phyloP scores from a whole-genome alignment of 1,284 basidiomycete genomes.

The Leucoagaricus sp. region DNA sequence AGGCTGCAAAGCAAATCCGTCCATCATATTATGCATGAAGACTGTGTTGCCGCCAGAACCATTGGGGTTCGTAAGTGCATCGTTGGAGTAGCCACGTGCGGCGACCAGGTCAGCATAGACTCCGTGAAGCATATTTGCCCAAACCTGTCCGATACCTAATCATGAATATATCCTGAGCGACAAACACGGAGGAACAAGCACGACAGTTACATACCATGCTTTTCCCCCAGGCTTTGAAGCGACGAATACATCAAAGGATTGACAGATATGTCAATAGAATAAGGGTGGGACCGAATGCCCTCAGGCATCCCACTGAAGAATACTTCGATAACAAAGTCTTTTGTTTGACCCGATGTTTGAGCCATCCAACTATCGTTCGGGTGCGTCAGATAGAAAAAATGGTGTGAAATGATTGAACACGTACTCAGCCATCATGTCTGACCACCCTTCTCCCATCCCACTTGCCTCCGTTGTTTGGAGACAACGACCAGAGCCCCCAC shows the following conservation, averaged over 20 bases:
- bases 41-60: constrained; percentile 48
- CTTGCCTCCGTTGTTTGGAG: constrained; percentile 44
- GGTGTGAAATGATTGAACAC: too few relatives aligned
- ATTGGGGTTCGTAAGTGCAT: constrained; percentile 41
- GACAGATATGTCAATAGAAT: constrained; percentile 16
- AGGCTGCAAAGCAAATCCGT: constrained; percentile 51
- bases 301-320: constrained; percentile 7
- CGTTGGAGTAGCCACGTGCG: constrained; percentile 42
- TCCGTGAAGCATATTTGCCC: constrained; percentile 59
- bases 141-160: constrained; percentile 51
- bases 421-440: constrained; percentile 47
- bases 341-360: constrained; percentile 8
- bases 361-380: constrained; percentile 24
- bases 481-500: constrained; percentile 46
- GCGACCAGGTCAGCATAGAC: constrained; percentile 49
- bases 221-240: constrained; percentile 32
- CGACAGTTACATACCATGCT: constrained; percentile 29
- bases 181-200: too few relatives aligned
- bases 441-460: constrained; percentile 51
- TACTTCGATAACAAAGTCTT: constrained; percentile 9
- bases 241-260: constrained; percentile 18
- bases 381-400: too few relatives aligned
- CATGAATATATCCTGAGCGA: too few relatives aligned
- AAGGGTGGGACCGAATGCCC: constrained; percentile 15
- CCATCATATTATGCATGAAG: constrained; percentile 50